Evolutionary conservation across 257 asterid species (phyloP).

Genomic region (Solanum etuberosum): DNA sequence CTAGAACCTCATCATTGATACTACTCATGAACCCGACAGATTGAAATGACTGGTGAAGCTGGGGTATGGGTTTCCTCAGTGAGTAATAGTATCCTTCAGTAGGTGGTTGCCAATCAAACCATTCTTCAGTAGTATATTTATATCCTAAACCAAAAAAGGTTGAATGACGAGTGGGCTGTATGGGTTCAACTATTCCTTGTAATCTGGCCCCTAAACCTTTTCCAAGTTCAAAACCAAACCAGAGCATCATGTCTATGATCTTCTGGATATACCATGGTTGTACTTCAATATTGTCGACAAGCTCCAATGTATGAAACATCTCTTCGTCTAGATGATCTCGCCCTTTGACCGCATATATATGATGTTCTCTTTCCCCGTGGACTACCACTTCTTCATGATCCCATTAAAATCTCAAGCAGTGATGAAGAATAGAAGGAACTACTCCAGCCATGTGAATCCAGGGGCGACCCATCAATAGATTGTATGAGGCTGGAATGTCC

Average conservation of each 20-base stretch:
- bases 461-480: background rate
- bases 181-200: background rate
- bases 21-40: no score
- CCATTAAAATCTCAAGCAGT: no score
- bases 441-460: background rate
- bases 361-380: background rate
- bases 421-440: background rate
- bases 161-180: background rate
- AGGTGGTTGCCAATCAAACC: background rate
- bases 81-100: background rate
- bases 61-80: background rate
- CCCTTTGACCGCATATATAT: background rate
- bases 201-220: no score
- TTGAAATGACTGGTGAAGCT: background rate
- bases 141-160: no score
- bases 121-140: background rate
- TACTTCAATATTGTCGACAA: background rate
- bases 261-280: no score
- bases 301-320: background rate
- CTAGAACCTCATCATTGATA: no score
- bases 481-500: background rate
- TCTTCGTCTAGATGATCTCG: background rate
- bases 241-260: no score
- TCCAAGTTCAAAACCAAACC: no score
- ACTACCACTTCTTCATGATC: background rate